Evolutionary conservation across 306 rosid species (phyloP).

Genomic region (Abrus pulchellus): DNA sequence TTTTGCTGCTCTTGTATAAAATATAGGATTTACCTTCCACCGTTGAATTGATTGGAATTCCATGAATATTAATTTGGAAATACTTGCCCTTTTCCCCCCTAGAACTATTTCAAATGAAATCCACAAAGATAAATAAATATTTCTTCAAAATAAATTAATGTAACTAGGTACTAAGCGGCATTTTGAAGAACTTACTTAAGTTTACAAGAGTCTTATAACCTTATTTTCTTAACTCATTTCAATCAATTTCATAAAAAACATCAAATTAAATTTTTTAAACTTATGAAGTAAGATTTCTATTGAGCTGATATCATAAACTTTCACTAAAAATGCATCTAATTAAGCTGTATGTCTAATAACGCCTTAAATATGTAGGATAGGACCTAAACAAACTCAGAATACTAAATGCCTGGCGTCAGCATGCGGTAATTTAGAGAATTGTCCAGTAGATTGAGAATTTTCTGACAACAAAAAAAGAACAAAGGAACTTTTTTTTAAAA

Average conservation of each 20-base stretch:
- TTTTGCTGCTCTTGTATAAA: too few relatives aligned
- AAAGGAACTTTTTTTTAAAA: background rate
- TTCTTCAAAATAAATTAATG: background rate
- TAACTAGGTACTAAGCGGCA: background rate
- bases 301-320: too few relatives aligned
- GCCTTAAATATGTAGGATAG: background rate
- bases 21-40: background rate
- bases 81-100: background rate
- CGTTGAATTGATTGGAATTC: background rate
- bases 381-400: background rate
- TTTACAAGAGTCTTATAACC: background rate
- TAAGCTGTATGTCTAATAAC: background rate
- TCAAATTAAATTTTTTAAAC: too few relatives aligned
- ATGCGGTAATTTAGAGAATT: background rate
- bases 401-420: background rate
- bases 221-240: background rate
- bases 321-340: background rate
- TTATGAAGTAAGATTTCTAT: too few relatives aligned
- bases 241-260: background rate
- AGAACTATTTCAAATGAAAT: background rate
- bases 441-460: constrained; percentile 23
- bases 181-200: background rate
- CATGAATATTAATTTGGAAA: too few relatives aligned
- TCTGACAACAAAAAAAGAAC: background rate
- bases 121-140: background rate